These are phyloP conservation scores for Phytophthora constricta DNA, from an alignment of 352 stramenopile species.

Conservation along the genomic window DNA sequence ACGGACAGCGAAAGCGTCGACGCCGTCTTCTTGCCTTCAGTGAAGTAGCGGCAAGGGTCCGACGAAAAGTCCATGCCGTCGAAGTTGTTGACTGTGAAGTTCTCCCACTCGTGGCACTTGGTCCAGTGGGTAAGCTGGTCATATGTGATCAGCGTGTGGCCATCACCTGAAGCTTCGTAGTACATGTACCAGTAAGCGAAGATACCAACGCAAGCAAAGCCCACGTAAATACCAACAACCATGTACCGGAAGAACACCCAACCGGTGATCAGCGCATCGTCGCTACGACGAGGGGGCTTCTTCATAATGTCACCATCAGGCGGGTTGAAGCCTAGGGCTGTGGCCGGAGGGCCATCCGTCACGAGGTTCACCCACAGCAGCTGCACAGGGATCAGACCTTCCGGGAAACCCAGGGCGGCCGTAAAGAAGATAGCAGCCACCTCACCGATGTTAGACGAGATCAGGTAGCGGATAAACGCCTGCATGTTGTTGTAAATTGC, in stretches of 20 bases:
- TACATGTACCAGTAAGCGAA: constrained; percentile 96
- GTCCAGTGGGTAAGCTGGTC: constrained; percentile 91
- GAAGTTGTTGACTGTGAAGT: constrained; percentile 94
- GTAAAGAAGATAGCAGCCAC: constrained; percentile 99
- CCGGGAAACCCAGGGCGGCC: constrained; percentile 94
- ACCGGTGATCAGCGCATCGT: constrained; percentile 98
- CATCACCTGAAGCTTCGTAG: constrained; percentile 90
- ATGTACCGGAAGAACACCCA: constrained; percentile 99
- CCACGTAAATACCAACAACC: constrained; percentile 95
- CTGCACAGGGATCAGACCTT: constrained; percentile 98
- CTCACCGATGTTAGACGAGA: constrained; percentile 99
- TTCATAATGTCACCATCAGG: constrained; percentile 98
- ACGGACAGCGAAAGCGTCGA: constrained; percentile 95
- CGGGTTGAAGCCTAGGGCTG: constrained; percentile 98
- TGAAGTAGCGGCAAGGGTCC: constrained; percentile 94
- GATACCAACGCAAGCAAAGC: constrained; percentile 90
- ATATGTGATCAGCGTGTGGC: constrained; percentile 92
- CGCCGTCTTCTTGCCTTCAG: constrained; percentile 90
- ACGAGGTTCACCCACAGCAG: constrained; percentile 99
- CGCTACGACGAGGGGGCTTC: constrained; percentile 93
- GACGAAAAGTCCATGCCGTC: constrained; percentile 90
- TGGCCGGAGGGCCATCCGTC: constrained; percentile 98
- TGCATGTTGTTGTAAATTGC: constrained; percentile 98
- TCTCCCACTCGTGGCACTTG: constrained; percentile 91
- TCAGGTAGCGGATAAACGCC: constrained; percentile 99